phyloP scores from a whole-genome alignment of 2,329 filamentous ascomycete species.

The Diaporthe helianthi region DNA sequence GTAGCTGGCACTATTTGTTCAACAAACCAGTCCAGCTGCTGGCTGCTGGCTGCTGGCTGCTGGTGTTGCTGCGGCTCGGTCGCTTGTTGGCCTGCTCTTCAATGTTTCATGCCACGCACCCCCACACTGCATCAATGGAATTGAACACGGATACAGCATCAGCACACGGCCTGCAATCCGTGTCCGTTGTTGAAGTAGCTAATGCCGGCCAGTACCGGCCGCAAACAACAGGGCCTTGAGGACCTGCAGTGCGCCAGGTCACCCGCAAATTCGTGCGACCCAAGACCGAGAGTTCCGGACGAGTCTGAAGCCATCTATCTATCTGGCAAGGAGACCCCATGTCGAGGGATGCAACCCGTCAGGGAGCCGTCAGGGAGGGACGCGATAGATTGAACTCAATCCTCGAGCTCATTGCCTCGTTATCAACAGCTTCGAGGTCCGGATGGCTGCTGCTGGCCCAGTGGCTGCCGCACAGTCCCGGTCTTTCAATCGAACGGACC shows the following conservation, averaged over 20 bases:
- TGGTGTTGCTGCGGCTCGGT: neutral
- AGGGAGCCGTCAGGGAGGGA: conserved; percentile 8
- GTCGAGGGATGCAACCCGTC: conserved; percentile 12
- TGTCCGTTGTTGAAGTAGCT: neutral
- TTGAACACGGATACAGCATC: conserved; percentile 24
- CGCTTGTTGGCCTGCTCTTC: conserved; percentile 13
- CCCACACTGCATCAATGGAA: conserved; percentile 20
- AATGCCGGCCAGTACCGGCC: neutral
- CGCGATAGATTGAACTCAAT: conserved; percentile 26
- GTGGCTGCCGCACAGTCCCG: conserved; percentile 1
- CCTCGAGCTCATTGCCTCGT: conserved; percentile 22
- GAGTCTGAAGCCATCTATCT: neutral
- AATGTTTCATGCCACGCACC: conserved; percentile 9
- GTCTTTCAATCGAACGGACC: conserved; percentile 12
- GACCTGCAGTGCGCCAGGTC: conserved; percentile 11
- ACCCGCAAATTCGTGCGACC: conserved; percentile 17
- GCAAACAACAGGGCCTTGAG: neutral
- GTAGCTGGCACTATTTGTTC: neutral
- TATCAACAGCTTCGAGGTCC: conserved; percentile 4
- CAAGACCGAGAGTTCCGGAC: conserved; percentile 25
- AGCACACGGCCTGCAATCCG: neutral
- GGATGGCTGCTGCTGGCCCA: neutral
- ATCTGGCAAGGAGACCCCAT: conserved; percentile 27
- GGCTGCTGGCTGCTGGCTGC: conserved; percentile 14
- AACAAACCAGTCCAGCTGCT: neutral